Conservation (phyloP, 441 rosid species). For the Isatis lusitanica region DNA sequence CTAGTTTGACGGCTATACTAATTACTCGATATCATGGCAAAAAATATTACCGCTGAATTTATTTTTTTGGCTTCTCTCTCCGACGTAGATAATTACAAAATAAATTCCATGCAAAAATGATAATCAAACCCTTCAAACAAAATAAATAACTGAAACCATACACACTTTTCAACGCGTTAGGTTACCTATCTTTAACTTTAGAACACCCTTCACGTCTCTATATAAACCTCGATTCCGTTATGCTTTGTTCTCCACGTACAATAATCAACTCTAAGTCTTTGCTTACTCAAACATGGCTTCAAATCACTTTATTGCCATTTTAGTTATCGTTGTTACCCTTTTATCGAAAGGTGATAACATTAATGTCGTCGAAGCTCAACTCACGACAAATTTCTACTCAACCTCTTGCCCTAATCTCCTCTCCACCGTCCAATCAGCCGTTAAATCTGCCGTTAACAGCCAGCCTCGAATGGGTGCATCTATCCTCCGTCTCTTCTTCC, state of each 20-base stretch:
- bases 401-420: slow-evolving; percentile 59
- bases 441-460: slow-evolving; percentile 54
- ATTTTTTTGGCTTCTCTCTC: slow-evolving; percentile 1
- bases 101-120: slow-evolving; percentile 20
- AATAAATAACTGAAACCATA: slow-evolving; percentile 3
- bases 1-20: neutral
- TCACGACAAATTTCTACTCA: slow-evolving; percentile 62
- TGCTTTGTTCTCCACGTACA: slow-evolving; percentile 24
- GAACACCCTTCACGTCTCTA: slow-evolving; percentile 33
- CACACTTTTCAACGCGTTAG: slow-evolving; percentile 61
- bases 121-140: neutral
- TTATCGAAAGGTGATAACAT: slow-evolving; percentile 36
- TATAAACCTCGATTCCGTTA: slow-evolving; percentile 42
- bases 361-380: slow-evolving; percentile 55
- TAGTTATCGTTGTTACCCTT: slow-evolving; percentile 36
- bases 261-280: slow-evolving; percentile 19
- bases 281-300: slow-evolving; percentile 41
- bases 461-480: slow-evolving; percentile 82
- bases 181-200: slow-evolving; percentile 48
- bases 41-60: neutral
- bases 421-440: slow-evolving; percentile 46
- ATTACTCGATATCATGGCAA: neutral
- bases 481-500: slow-evolving; percentile 81
- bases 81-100: slow-evolving; percentile 16
- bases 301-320: slow-evolving; percentile 10